Percentiles rank a stretch among this genome's conserved stretches.
Evolutionary conservation across 176 grass and related monocot species (phyloP).

Genomic region (Themeda triandra): DNA sequence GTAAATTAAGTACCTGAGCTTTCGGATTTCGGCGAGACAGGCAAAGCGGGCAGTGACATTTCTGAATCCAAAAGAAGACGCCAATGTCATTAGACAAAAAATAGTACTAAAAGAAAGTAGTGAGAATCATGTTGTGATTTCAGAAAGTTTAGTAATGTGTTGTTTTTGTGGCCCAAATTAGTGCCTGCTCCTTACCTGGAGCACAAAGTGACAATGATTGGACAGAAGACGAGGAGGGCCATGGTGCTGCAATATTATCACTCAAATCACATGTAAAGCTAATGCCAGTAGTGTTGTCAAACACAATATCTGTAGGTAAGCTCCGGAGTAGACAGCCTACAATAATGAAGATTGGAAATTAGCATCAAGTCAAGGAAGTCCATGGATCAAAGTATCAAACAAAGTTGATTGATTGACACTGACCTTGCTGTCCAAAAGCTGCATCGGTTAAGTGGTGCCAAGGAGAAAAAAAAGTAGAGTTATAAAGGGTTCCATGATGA

Average conservation of each 20-base stretch:
- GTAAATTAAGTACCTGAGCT: slow-evolving; percentile 52
- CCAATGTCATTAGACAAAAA: slow-evolving; percentile 4
- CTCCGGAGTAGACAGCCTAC: slow-evolving; percentile 92
- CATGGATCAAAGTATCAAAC: slow-evolving; percentile 17
- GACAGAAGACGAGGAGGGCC: slow-evolving; percentile 91
- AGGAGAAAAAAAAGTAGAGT: slow-evolving; percentile 29
- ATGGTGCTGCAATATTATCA: slow-evolving; percentile 95
- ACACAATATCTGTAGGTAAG: slow-evolving; percentile 82
- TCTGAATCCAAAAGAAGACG: slow-evolving; percentile 49
- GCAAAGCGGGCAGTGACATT: slow-evolving; percentile 97
- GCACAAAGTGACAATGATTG: slow-evolving; percentile 94
- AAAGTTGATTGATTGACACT: slow-evolving; percentile 26
- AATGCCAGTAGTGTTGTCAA: slow-evolving; percentile 84
- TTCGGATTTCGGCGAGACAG: slow-evolving; percentile 57
- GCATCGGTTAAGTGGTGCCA: slow-evolving; percentile 31
- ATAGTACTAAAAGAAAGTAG: neutral
- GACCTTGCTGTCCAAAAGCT: slow-evolving; percentile 98
- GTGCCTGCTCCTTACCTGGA: slow-evolving; percentile 50
- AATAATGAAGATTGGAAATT: slow-evolving; percentile 17
- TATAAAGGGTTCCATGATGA: slow-evolving; percentile 34
- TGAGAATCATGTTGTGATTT: neutral
- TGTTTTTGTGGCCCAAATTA: neutral
- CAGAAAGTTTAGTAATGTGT: neutral
- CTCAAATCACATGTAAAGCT: slow-evolving; percentile 97
- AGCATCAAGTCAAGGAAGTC: slow-evolving; percentile 3